phyloP scores from a whole-genome alignment of 352 stramenopile genomes.

The Chrysophaeum taylorii region DNA sequence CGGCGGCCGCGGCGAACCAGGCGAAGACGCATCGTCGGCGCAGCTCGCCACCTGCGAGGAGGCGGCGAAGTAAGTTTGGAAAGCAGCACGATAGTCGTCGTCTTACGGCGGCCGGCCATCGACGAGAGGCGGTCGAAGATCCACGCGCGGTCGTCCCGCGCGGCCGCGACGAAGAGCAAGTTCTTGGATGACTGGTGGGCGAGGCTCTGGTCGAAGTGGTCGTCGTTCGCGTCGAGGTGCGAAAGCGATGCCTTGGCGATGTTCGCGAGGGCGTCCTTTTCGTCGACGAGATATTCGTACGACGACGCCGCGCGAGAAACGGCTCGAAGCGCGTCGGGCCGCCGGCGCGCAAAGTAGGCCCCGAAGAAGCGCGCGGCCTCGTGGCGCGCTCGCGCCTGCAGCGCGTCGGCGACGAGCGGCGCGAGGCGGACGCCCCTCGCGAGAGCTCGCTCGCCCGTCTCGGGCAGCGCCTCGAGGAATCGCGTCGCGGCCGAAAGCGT shows the following conservation, averaged over 20 bases:
- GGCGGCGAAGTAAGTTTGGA: too few species aligned
- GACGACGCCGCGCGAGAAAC: not conserved
- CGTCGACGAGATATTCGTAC: not conserved
- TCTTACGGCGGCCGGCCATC: constrained; percentile 6
- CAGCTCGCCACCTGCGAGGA: not conserved
- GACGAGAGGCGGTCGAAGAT: not conserved
- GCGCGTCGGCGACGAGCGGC: too few species aligned
- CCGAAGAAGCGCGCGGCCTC: too few species aligned
- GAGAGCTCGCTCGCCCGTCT: not conserved
- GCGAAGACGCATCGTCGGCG: not conserved
- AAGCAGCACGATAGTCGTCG: too few species aligned
- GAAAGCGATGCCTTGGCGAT: not conserved
- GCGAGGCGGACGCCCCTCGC: too few species aligned
- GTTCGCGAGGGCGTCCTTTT: not conserved
- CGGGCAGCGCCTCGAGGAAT: not conserved
- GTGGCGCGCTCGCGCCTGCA: too few species aligned
- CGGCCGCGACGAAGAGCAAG: not conserved
- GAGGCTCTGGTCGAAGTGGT: not conserved
- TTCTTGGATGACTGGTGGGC: not conserved
- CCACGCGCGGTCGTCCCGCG: not conserved
- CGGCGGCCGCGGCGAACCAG: not conserved
- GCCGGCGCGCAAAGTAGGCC: too few species aligned
- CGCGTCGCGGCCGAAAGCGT: too few species aligned
- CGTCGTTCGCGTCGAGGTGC: not conserved
- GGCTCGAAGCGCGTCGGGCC: too few species aligned